Conservation (phyloP, 1,284 basidiomycete genomes). For the Leucoagaricus sp. region DNA sequence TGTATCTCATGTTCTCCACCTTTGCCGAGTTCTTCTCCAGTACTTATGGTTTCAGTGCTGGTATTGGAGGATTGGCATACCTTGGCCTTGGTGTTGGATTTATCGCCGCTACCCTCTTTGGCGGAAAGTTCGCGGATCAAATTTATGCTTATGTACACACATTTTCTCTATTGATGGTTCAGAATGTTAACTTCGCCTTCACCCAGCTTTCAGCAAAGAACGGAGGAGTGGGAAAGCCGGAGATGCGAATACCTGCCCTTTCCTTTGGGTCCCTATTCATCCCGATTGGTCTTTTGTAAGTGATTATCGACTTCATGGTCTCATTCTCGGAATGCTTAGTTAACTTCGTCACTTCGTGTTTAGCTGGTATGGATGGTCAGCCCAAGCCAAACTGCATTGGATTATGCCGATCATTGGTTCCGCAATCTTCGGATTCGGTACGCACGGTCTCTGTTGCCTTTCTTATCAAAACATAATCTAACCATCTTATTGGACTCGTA, state of each 20-base stretch:
- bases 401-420: constrained; percentile 73
- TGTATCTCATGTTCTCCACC: constrained; percentile 74
- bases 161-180: background rate
- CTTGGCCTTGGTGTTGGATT: constrained; percentile 65
- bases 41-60: constrained; percentile 55
- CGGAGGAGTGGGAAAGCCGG: constrained; percentile 65
- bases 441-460: constrained; percentile 6
- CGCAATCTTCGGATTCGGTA: constrained; percentile 41
- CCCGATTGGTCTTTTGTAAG: constrained; percentile 72
- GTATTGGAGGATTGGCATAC: constrained; percentile 57
- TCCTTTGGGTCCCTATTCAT: constrained; percentile 72
- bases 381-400: constrained; percentile 59
- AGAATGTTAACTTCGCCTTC: background rate
- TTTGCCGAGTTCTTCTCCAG: constrained; percentile 47
- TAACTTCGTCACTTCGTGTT: background rate
- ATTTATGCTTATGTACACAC: constrained; percentile 53
- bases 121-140: constrained; percentile 49
- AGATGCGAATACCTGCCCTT: constrained; percentile 69
- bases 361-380: constrained; percentile 75
- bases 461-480: background rate
- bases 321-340: background rate
- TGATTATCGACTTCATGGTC: constrained; percentile 10
- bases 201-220: constrained; percentile 56
- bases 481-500: constrained; percentile 13
- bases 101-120: constrained; percentile 45